Percentiles rank a stretch among this genome's conserved stretches.
phyloP scores from a whole-genome alignment of 1,284 basidiomycete genomes.

The Trichosporon ovoides region DNA sequence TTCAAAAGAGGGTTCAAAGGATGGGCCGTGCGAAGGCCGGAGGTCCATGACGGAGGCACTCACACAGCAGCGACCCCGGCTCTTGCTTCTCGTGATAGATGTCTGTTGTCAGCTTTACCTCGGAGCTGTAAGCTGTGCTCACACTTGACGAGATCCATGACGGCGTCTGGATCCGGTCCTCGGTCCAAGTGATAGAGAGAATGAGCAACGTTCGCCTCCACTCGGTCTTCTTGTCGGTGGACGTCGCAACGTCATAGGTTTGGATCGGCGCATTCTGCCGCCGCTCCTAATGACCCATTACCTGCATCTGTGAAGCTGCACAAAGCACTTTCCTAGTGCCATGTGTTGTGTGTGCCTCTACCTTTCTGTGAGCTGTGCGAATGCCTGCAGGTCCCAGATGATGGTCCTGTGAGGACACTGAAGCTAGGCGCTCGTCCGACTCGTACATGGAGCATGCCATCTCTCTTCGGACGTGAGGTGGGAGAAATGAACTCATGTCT shows the following conservation, averaged over 20 bases:
- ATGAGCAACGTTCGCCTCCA: constrained; percentile 1
- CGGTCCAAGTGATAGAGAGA: not conserved
- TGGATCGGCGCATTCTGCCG: not conserved
- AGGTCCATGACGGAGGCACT: not conserved
- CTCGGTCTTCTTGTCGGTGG: not conserved
- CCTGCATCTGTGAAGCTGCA: too few relatives aligned
- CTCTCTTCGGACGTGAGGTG: too few relatives aligned
- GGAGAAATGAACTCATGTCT: too few relatives aligned
- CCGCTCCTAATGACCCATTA: not conserved
- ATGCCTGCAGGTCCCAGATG: too few relatives aligned
- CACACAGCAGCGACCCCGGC: constrained; percentile 48
- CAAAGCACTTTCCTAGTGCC: too few relatives aligned
- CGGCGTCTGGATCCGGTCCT: not conserved
- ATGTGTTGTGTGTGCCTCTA: too few relatives aligned
- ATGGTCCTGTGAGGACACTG: too few relatives aligned
- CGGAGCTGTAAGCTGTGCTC: not conserved
- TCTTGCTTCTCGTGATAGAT: constrained; percentile 49
- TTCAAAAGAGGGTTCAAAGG: not conserved
- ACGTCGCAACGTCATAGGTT: not conserved
- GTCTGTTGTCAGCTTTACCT: constrained; percentile 19
- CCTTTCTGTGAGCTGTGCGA: too few relatives aligned
- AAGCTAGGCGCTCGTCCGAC: too few relatives aligned
- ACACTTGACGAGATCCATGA: constrained; percentile 19
- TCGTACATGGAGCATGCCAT: too few relatives aligned
- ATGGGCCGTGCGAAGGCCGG: too few relatives aligned